phyloP scores from a whole-genome alignment of 2,329 filamentous ascomycete genomes.

The Alternaria infectoria region DNA sequence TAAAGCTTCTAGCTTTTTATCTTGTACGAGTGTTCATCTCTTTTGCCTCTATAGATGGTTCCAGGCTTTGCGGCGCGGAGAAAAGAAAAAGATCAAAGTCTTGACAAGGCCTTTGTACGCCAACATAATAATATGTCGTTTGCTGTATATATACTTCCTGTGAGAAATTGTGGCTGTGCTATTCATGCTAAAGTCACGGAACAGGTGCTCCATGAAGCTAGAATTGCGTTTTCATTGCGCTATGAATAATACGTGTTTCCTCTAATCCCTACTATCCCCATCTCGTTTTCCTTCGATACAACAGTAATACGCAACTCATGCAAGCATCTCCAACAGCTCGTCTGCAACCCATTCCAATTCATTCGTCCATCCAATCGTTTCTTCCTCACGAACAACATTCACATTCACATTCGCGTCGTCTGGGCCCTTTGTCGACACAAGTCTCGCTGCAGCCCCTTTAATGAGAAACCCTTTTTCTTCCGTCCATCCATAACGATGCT shows the following conservation, averaged over 20 bases:
- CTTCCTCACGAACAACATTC: background rate
- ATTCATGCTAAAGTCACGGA: too few relatives aligned
- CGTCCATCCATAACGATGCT: slow-evolving; percentile 1
- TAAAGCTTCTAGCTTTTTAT: background rate
- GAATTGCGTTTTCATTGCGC: slow-evolving; percentile 3
- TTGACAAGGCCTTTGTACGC: background rate
- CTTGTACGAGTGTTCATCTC: background rate
- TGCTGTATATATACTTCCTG: too few relatives aligned
- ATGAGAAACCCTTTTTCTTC: background rate
- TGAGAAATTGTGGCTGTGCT: too few relatives aligned
- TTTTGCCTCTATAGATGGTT: background rate
- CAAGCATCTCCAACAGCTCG: background rate
- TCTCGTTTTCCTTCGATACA: background rate
- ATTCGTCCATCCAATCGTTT: background rate
- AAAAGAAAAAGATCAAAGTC: background rate
- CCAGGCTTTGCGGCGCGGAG: background rate
- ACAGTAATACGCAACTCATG: slow-evolving; percentile 2
- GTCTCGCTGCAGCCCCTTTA: background rate
- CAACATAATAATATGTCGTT: background rate
- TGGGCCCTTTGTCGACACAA: background rate
- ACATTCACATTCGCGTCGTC: background rate
- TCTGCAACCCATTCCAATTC: background rate
- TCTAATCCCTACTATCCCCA: background rate
- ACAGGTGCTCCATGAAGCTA: too few relatives aligned
- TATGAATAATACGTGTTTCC: slow-evolving; percentile 6